Percentiles rank a stretch among this genome's conserved stretches.
Conservation (phyloP, 139 green algal genomes). For the Picochlorum sp. region DNA sequence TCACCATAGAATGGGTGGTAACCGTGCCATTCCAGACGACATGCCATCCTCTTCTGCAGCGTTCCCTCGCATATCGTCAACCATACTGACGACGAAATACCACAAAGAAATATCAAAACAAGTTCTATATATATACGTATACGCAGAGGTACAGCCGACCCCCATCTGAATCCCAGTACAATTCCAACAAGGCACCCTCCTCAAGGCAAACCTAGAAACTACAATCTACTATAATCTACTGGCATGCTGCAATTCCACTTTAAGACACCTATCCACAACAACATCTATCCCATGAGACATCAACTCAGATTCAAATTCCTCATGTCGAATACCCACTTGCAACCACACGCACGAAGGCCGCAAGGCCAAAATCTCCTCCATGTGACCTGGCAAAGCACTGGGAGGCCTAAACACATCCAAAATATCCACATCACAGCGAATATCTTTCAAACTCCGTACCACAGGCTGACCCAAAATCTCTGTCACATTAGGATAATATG, state of each 20-base stretch:
- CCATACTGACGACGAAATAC: no score
- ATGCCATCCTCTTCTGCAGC: no score
- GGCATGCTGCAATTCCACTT: conserved; percentile 27
- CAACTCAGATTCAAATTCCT: conserved; percentile 34
- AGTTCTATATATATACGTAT: no score
- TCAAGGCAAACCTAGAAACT: no score
- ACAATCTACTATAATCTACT: no score
- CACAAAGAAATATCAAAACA: no score
- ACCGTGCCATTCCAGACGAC: no score
- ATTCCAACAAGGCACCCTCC: no score
- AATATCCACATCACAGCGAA: conserved; percentile 33
- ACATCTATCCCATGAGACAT: conserved; percentile 42
- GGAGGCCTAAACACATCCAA: conserved; percentile 38
- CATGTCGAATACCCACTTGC: conserved; percentile 40
- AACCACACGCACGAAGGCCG: conserved; percentile 42
- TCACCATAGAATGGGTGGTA: no score
- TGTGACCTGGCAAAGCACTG: conserved; percentile 26
- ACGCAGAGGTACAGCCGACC: no score
- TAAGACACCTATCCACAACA: conserved; percentile 38
- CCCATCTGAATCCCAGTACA: no score
- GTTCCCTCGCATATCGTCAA: no score
- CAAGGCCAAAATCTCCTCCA: conserved; percentile 47
- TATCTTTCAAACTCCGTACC: conserved; percentile 29
- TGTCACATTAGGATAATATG: conserved; percentile 23
- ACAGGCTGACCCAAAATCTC: conserved; percentile 45